Percentiles rank a stretch among this genome's conserved stretches.
Evolutionary conservation across 176 grass and related monocot genomes (phyloP).

Genomic region (Secale cereale): DNA sequence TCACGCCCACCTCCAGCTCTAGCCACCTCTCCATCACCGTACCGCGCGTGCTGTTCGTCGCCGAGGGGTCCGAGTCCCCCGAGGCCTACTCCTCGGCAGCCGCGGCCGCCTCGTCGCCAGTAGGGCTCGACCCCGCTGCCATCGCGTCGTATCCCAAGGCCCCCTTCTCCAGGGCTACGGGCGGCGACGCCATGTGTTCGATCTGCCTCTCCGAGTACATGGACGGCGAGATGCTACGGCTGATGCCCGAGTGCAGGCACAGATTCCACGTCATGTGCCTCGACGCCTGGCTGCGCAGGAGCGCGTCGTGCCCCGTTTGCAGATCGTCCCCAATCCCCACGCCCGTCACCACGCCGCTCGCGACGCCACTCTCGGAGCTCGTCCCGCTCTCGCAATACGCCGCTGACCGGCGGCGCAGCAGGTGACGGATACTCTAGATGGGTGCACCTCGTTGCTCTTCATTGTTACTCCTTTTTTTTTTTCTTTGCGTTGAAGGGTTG

Average conservation of each 20-base stretch:
- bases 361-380: constrained; percentile 72
- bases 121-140: constrained; percentile 54
- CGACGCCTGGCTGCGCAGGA: constrained; percentile 74
- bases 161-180: constrained; percentile 30
- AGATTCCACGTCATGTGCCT: constrained; percentile 69
- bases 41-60: constrained; percentile 77
- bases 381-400: constrained; percentile 81
- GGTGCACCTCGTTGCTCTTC: constrained; percentile 27
- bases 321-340: constrained; percentile 84
- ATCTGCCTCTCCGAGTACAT: constrained; percentile 88
- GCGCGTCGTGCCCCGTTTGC: constrained; percentile 76
- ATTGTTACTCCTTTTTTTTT: not conserved
- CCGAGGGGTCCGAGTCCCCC: constrained; percentile 57
- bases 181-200: constrained; percentile 50
- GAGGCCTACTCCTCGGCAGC: constrained; percentile 34
- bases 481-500: not conserved
- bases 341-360: constrained; percentile 57
- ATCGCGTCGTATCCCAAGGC: constrained; percentile 76
- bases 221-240: constrained; percentile 72
- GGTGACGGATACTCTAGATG: constrained; percentile 17
- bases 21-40: constrained; percentile 47
- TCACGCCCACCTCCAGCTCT: constrained; percentile 31
- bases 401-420: constrained; percentile 60
- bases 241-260: constrained; percentile 85
- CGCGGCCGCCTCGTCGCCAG: constrained; percentile 19